These are phyloP conservation scores for Alternaria hordeiaustralica DNA, from an alignment of 2,329 filamentous ascomycete genomes.

Conservation along the genomic window DNA sequence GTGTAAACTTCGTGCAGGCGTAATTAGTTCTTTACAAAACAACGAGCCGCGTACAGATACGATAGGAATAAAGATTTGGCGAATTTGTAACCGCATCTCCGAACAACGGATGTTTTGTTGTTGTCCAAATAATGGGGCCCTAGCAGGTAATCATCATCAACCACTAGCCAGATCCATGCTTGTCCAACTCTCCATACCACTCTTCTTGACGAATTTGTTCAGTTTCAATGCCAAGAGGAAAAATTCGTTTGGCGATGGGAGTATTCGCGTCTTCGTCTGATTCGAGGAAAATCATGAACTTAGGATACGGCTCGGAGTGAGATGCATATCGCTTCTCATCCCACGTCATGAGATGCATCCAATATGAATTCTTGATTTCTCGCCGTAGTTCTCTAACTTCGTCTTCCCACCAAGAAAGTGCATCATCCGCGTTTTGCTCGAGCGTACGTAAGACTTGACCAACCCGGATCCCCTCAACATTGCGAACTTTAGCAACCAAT, in stretches of 20 bases:
- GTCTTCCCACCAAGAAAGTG: neutral
- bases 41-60: neutral
- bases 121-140: neutral
- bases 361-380: too few species aligned
- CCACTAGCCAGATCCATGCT: neutral
- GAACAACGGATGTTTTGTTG: neutral
- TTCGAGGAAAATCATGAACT: neutral
- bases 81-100: neutral
- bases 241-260: neutral
- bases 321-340: neutral
- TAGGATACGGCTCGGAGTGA: neutral
- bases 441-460: neutral
- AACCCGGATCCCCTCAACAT: neutral
- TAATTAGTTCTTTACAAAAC: neutral
- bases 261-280: too few species aligned
- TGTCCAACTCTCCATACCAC: neutral
- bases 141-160: neutral
- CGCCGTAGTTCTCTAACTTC: neutral
- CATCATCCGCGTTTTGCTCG: neutral
- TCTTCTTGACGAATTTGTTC: neutral
- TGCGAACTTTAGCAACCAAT: neutral
- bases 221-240: neutral
- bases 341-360: neutral
- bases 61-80: accelerated
- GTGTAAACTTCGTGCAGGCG: neutral